Evolutionary conservation across 768 basidiomycete species (phyloP).

Genomic region (Tricholoma hemisulphureum): DNA sequence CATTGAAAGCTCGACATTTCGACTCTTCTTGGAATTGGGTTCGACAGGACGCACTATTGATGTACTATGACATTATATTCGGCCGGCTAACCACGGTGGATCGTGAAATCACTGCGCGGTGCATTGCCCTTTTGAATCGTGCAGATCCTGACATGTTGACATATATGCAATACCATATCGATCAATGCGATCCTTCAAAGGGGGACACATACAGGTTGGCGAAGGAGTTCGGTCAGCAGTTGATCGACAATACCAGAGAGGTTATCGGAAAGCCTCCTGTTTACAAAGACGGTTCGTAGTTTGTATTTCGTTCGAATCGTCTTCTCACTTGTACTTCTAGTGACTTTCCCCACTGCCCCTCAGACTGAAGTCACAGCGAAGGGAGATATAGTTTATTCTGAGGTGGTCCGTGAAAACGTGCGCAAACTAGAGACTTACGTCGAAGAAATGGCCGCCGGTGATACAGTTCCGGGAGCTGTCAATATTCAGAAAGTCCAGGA

Average conservation of each 20-base stretch:
- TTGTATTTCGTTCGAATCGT: not conserved
- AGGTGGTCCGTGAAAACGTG: constrained; percentile 93
- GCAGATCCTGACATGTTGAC: constrained; percentile 88
- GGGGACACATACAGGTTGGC: constrained; percentile 94
- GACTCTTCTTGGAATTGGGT: constrained; percentile 99
- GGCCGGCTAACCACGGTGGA: constrained; percentile 93
- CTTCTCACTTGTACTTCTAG: constrained; percentile 35
- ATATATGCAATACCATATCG: constrained; percentile 96
- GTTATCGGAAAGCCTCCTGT: constrained; percentile 81
- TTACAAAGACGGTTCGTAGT: constrained; percentile 88
- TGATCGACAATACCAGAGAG: constrained; percentile 91
- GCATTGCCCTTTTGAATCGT: constrained; percentile 96
- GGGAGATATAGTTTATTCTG: constrained; percentile 93
- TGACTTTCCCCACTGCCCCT: constrained; percentile 98
- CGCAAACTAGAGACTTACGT: constrained; percentile 98
- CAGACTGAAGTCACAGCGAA: constrained; percentile 90
- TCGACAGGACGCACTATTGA: constrained; percentile 90
- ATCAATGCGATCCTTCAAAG: constrained; percentile 72
- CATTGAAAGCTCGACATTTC: constrained; percentile 95
- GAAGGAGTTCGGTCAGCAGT: constrained; percentile 94
- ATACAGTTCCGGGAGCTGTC: constrained; percentile 75
- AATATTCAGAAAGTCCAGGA: constrained; percentile 99
- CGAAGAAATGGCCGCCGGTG: constrained; percentile 96
- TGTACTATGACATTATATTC: constrained; percentile 99
- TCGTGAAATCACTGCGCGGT: constrained; percentile 94